A percentile compares a stretch with the other conserved stretches of the same genome.
phyloP scores from a whole-genome alignment of 345 rosid species.

The Arabis hirsuta region DNA sequence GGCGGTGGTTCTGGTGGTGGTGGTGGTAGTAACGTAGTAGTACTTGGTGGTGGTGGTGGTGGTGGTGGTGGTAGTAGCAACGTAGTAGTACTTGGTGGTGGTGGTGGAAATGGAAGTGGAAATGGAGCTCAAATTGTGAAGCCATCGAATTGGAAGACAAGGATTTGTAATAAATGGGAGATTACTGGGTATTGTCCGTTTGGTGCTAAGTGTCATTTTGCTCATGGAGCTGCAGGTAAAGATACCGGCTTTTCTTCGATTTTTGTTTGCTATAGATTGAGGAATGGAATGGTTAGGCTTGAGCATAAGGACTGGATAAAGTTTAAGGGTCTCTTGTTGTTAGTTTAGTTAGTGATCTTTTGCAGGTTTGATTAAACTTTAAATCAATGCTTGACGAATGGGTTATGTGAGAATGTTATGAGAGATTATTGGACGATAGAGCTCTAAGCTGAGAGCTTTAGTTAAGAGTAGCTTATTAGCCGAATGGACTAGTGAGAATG shows the following conservation, averaged over 20 bases:
- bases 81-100: conserved; percentile 44
- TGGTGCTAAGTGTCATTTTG: conserved; percentile 96
- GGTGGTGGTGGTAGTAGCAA: conserved; percentile 40
- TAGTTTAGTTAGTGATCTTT: not conserved
- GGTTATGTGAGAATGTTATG: not conserved
- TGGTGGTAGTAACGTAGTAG: conserved; percentile 43
- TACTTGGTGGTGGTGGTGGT: conserved; percentile 25
- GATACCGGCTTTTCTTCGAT: not conserved
- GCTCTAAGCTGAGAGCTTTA: too few species aligned
- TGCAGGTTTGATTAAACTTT: not conserved
- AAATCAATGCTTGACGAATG: not conserved
- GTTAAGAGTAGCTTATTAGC: too few species aligned
- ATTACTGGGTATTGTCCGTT: conserved; percentile 94
- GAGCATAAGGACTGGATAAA: not conserved
- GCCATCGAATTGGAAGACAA: conserved; percentile 97
- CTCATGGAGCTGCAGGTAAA: conserved; percentile 88
- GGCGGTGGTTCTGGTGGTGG: conserved; percentile 18
- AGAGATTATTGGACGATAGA: not conserved
- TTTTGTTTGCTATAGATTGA: not conserved
- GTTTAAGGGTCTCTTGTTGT: conserved; percentile 11
- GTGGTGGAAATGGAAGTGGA: conserved; percentile 42
- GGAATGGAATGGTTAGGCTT: conserved; percentile 11
- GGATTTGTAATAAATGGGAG: conserved; percentile 99
- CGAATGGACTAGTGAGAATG: not conserved
- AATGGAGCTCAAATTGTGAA: conserved; percentile 54